A percentile compares a stretch with the other conserved stretches of the same genome.
These are phyloP conservation scores for Vigna reflexopilosa DNA, from an alignment of 306 rosid species.

Conservation along the genomic window DNA sequence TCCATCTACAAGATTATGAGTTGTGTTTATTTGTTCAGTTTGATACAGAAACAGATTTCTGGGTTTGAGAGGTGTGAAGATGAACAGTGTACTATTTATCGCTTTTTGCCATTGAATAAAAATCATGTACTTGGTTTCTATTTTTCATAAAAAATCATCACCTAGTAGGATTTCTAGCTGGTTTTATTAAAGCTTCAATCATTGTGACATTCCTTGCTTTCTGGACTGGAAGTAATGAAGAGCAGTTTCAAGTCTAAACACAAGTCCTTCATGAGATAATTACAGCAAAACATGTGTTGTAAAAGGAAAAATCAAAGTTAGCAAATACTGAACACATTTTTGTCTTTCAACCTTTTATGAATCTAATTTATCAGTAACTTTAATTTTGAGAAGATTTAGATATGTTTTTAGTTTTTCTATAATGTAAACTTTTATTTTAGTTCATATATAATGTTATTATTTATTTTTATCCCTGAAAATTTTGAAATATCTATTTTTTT, in stretches of 20 bases:
- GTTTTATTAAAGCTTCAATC: not conserved
- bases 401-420: too few species aligned
- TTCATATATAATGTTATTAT: too few species aligned
- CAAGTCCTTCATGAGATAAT: not conserved
- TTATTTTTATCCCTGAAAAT: too few species aligned
- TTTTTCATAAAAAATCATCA: not conserved
- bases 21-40: not conserved
- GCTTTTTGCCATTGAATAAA: not conserved
- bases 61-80: constrained; percentile 26
- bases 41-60: constrained; percentile 33
- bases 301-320: not conserved
- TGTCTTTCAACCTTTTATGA: not conserved
- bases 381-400: not conserved
- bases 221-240: not conserved
- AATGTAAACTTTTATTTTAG: too few species aligned
- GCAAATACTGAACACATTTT: not conserved
- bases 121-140: not conserved
- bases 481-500: too few species aligned
- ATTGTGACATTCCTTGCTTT: not conserved
- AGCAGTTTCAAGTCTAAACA: not conserved
- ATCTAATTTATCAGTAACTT: not conserved
- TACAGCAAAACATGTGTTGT: not conserved
- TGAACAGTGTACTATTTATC: constrained; percentile 7
- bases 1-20: constrained; percentile 21
- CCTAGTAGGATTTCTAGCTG: not conserved